Conservation (phyloP, 176 grass and related monocot genomes). For the Pontederia crassipes region DNA sequence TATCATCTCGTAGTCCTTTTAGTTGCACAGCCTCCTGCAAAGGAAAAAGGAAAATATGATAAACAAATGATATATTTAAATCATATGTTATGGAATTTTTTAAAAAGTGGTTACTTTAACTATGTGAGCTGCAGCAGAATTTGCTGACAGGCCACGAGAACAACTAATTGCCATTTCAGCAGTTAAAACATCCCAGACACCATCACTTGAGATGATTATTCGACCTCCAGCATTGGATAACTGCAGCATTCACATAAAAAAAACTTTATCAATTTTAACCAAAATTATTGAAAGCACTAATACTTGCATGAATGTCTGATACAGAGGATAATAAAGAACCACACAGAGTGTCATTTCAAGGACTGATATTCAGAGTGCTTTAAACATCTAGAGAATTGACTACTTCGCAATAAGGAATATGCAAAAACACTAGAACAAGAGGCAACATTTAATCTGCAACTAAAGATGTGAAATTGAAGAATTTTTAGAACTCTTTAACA, state of each 20-base stretch:
- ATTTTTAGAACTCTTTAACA: no score
- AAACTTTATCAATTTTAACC: no score
- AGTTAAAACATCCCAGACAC: slow-evolving; percentile 91
- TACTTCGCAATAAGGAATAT: no score
- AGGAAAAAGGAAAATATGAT: slow-evolving; percentile 12
- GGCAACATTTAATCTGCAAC: no score
- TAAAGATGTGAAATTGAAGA: no score
- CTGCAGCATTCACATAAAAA: slow-evolving; percentile 36
- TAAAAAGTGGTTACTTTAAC: slow-evolving; percentile 46
- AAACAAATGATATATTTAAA: slow-evolving; percentile 15
- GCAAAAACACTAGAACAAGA: no score
- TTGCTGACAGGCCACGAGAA: slow-evolving; percentile 56
- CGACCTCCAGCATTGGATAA: slow-evolving; percentile 81
- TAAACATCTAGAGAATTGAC: no score
- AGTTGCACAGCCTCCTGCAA: slow-evolving; percentile 64
- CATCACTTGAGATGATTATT: slow-evolving; percentile 92
- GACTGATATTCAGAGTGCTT: no score
- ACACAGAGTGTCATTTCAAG: no score
- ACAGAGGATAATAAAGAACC: no score
- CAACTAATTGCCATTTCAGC: slow-evolving; percentile 62
- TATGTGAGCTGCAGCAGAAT: slow-evolving; percentile 64
- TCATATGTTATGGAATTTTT: slow-evolving; percentile 15
- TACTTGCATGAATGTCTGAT: no score
- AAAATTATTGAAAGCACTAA: no score
- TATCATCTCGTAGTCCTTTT: slow-evolving; percentile 87